Conservation (phyloP, 129 eudicot genomes). For the Chrysanthemum lavandulifolium region DNA sequence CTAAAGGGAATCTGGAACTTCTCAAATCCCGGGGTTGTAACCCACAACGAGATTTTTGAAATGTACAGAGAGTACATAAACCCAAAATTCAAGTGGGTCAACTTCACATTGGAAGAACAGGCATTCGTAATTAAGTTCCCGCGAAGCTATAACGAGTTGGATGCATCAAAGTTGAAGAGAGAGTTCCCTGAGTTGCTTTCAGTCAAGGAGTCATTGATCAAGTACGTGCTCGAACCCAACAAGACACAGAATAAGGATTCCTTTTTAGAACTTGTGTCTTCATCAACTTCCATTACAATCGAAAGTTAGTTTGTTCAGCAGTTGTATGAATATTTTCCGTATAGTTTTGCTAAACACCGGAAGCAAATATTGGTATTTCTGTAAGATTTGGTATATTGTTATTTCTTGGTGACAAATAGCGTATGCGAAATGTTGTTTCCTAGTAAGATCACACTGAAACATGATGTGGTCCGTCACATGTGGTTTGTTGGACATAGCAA, state of each 20-base stretch:
- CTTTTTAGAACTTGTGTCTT: conserved; percentile 12
- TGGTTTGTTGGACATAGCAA: too few species aligned
- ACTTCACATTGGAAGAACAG: too few species aligned
- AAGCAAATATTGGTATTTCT: conserved; percentile 21
- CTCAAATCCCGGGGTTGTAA: conserved; percentile 95
- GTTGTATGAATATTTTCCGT: conserved; percentile 16
- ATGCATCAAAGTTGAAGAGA: too few species aligned
- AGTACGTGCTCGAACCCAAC: too few species aligned
- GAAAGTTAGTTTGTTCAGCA: conserved; percentile 14
- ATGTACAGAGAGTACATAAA: conserved; percentile 84
- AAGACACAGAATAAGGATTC: not conserved
- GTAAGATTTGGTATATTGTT: conserved; percentile 18
- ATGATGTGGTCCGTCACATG: too few species aligned
- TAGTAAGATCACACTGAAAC: too few species aligned
- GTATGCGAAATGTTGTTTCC: not conserved
- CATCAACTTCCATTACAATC: not conserved
- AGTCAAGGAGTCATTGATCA: too few species aligned
- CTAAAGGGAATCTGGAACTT: conserved; percentile 89
- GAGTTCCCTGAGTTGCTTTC: too few species aligned
- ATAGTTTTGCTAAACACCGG: conserved; percentile 7
- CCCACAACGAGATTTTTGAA: conserved; percentile 91
- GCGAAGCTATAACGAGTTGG: too few species aligned
- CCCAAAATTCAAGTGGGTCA: conserved; percentile 1
- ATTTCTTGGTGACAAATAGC: not conserved
- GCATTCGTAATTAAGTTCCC: too few species aligned